phyloP scores from a whole-genome alignment of 495 filamentous ascomycete species.

The Penicillium crystallinum region DNA sequence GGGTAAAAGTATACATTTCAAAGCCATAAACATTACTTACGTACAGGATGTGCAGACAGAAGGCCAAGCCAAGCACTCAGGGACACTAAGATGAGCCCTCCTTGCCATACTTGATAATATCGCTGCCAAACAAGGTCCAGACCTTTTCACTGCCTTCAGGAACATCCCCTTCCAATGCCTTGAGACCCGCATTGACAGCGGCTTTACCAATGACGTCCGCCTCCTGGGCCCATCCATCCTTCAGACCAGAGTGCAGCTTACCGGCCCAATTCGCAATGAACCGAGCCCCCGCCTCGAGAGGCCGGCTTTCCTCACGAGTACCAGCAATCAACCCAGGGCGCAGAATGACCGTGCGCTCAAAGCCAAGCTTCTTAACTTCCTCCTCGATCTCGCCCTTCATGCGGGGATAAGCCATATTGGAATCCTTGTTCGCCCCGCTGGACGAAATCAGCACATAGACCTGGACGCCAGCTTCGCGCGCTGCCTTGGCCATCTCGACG shows the following conservation, averaged over 20 bases:
- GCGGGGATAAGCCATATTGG: slow-evolving; percentile 50
- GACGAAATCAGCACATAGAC: slow-evolving; percentile 66
- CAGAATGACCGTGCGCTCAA: slow-evolving; percentile 69
- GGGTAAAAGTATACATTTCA: neutral
- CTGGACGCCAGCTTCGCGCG: slow-evolving; percentile 56
- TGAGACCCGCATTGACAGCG: slow-evolving; percentile 52
- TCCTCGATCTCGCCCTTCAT: slow-evolving; percentile 85
- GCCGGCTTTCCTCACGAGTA: slow-evolving; percentile 53
- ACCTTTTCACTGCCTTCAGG: slow-evolving; percentile 42
- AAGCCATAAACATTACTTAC: neutral
- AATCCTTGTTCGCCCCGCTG: slow-evolving; percentile 43
- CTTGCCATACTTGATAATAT: slow-evolving; percentile 34
- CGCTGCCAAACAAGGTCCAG: slow-evolving; percentile 33
- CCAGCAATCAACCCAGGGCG: slow-evolving; percentile 74
- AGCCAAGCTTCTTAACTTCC: slow-evolving; percentile 61
- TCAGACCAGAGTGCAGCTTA: slow-evolving; percentile 49
- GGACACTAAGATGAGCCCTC: slow-evolving; percentile 5
- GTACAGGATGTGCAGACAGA: neutral
- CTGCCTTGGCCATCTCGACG: slow-evolving; percentile 60
- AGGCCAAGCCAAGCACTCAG: neutral
- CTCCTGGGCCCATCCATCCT: slow-evolving; percentile 70
- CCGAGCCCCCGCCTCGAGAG: slow-evolving; percentile 42
- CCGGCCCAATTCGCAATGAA: slow-evolving; percentile 47
- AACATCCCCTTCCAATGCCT: slow-evolving; percentile 44
- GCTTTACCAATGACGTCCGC: slow-evolving; percentile 68